Percentiles rank a stretch among this genome's conserved stretches.
Conservation (phyloP, 2,329 filamentous ascomycete genomes). For the Fusarium sp. region DNA sequence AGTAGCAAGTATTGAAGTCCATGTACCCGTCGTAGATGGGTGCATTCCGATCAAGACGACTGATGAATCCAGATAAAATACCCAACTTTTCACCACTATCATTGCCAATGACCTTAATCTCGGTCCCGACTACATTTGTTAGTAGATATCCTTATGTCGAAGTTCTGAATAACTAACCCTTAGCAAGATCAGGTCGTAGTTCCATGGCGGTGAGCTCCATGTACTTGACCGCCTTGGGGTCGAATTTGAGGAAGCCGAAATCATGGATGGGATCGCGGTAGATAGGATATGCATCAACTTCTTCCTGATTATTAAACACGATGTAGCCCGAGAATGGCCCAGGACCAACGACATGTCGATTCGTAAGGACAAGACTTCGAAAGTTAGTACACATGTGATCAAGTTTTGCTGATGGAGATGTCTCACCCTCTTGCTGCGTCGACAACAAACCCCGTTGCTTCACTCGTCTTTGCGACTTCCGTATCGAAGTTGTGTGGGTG, state of each 20-base stretch:
- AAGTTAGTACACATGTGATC: not conserved
- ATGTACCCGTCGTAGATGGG: constrained; percentile 98
- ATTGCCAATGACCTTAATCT: constrained; percentile 37
- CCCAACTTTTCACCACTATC: constrained; percentile 36
- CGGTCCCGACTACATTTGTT: constrained; percentile 11
- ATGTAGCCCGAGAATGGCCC: constrained; percentile 98
- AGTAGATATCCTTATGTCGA: rapidly evolving
- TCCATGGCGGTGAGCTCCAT: constrained; percentile 76
- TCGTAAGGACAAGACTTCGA: constrained; percentile 71
- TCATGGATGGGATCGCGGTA: constrained; percentile 99
- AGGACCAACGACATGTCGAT: constrained; percentile 92
- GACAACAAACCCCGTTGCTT: constrained; percentile 78
- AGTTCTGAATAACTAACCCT: not conserved
- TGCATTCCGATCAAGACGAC: constrained; percentile 92
- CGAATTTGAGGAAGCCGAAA: constrained; percentile 95
- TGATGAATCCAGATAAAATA: constrained; percentile 87
- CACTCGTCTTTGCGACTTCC: constrained; percentile 90
- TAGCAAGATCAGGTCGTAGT: constrained; percentile 30
- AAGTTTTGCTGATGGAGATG: no score
- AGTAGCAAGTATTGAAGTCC: constrained; percentile 96
- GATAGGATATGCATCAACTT: constrained; percentile 94
- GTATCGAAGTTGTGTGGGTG: constrained; percentile 98
- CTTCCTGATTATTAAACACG: constrained; percentile 98
- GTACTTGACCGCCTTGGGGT: constrained; percentile 95
- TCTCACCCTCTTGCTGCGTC: constrained; percentile 28